Conservation (phyloP, 257 asterid genomes). For the Ligustrum vulgare region DNA sequence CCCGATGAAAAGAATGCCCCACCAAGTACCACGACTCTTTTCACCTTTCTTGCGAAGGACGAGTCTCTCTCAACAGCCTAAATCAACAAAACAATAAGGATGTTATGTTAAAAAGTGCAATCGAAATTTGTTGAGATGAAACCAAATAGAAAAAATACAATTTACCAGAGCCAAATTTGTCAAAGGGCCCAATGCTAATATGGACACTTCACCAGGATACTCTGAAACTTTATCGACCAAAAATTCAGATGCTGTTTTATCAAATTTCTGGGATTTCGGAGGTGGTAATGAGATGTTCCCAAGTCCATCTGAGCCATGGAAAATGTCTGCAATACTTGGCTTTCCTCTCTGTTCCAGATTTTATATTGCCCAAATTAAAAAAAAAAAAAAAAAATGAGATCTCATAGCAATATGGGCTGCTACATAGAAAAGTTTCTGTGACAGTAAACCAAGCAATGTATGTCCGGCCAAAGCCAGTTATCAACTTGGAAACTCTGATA, state of each 20-base stretch:
- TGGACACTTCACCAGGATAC: slow-evolving; percentile 91
- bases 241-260: slow-evolving; percentile 79
- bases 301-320: slow-evolving; percentile 83
- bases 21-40: slow-evolving; percentile 85
- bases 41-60: slow-evolving; percentile 87
- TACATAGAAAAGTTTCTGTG: not conserved
- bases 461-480: not conserved
- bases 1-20: slow-evolving; percentile 94
- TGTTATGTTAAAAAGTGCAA: slow-evolving; percentile 4
- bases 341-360: slow-evolving; percentile 67
- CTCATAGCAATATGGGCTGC: not conserved
- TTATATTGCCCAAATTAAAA: too few relatives aligned
- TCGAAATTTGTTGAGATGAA: not conserved
- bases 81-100: slow-evolving; percentile 16
- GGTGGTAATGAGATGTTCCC: slow-evolving; percentile 65
- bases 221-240: slow-evolving; percentile 74
- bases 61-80: slow-evolving; percentile 94
- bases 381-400: not conserved
- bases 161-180: slow-evolving; percentile 90
- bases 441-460: not conserved
- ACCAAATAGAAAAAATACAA: slow-evolving; percentile 5
- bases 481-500: not conserved
- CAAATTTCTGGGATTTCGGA: slow-evolving; percentile 58
- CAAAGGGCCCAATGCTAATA: slow-evolving; percentile 96
- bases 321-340: slow-evolving; percentile 79